These are phyloP conservation scores for Xerocomus brunneocitrinus DNA, from an alignment of 768 basidiomycete species.

Conservation along the genomic window DNA sequence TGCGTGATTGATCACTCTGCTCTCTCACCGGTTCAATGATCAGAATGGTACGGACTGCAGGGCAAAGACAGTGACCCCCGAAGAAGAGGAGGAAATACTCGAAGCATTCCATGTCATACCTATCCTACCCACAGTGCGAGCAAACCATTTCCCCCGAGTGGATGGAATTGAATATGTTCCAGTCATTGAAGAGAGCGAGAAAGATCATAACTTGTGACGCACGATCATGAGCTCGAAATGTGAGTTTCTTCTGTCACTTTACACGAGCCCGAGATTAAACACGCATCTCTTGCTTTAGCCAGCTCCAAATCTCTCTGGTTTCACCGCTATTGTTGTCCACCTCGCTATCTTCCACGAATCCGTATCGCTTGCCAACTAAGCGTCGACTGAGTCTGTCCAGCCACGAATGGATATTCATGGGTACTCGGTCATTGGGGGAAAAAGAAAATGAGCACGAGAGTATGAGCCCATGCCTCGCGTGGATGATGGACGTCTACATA, in stretches of 20 bases:
- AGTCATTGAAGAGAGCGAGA: background rate
- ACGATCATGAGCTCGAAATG: background rate
- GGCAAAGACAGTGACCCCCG: no score
- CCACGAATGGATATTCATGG: background rate
- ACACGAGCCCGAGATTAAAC: background rate
- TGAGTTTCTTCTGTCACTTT: background rate
- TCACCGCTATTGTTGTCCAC: background rate
- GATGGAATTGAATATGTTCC: background rate
- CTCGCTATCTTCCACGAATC: slow-evolving; percentile 30
- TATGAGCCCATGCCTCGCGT: slow-evolving; percentile 65
- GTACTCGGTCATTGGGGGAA: slow-evolving; percentile 18
- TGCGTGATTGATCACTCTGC: background rate
- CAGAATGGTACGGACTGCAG: background rate
- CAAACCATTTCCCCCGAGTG: background rate
- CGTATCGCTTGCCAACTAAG: slow-evolving; percentile 38
- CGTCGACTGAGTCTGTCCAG: slow-evolving; percentile 23
- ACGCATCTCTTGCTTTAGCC: slow-evolving; percentile 21
- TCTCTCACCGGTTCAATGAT: background rate
- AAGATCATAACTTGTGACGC: background rate
- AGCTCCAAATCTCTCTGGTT: slow-evolving; percentile 25
- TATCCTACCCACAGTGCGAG: background rate
- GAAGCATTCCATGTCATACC: no score
- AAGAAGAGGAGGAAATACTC: background rate
- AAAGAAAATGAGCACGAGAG: slow-evolving; percentile 39
- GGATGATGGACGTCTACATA: slow-evolving; percentile 43